These are phyloP conservation scores for Mollisia scopiformis DNA, from an alignment of 2,329 filamentous ascomycete species.

Conservation along the genomic window DNA sequence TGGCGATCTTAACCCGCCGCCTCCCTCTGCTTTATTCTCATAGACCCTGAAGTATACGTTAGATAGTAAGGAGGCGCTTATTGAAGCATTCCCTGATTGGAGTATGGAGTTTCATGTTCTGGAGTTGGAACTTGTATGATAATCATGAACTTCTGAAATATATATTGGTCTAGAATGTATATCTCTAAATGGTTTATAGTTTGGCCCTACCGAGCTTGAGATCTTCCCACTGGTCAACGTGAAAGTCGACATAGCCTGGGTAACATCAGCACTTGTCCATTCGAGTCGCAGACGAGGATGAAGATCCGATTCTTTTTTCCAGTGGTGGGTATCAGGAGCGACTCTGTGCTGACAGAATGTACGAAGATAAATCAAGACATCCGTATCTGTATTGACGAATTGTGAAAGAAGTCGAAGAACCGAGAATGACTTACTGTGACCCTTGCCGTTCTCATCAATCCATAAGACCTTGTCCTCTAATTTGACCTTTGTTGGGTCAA, in stretches of 20 bases:
- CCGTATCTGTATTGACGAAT: too few species aligned
- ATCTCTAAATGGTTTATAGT: slow-evolving; percentile 39
- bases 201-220: slow-evolving; percentile 49
- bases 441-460: slow-evolving; percentile 59
- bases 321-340: background rate
- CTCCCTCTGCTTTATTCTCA: too few species aligned
- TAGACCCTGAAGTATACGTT: too few species aligned
- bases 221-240: slow-evolving; percentile 58
- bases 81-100: background rate
- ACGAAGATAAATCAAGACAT: background rate
- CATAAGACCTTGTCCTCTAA: slow-evolving; percentile 50
- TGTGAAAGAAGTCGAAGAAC: background rate
- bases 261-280: background rate
- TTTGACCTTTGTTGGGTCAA: slow-evolving; percentile 56
- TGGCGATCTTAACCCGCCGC: too few species aligned
- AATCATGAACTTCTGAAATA: background rate
- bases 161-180: slow-evolving; percentile 1
- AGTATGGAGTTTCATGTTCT: background rate
- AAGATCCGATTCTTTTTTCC: background rate
- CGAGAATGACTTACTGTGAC: slow-evolving; percentile 39
- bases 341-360: background rate
- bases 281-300: background rate
- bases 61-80: background rate
- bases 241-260: slow-evolving; percentile 58
- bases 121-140: too few species aligned